Evolutionary conservation across 139 green algal species (phyloP).

Genomic region (Yamagishiella unicocca): DNA sequence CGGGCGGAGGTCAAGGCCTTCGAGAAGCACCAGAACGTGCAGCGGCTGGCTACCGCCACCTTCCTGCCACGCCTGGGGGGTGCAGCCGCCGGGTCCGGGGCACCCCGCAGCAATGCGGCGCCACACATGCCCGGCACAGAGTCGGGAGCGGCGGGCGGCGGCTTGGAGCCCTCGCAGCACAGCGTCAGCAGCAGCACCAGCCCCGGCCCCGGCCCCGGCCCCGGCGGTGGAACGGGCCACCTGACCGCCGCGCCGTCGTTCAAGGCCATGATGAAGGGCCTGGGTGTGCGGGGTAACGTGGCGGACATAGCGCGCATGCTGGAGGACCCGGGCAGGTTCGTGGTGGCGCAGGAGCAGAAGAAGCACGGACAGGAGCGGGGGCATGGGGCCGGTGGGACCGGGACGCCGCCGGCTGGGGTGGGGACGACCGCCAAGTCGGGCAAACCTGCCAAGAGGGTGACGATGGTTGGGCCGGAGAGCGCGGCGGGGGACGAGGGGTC

Average conservation of each 20-base stretch:
- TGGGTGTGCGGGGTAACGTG: constrained; percentile 13
- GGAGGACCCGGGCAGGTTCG: neutral
- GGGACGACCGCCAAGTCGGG: neutral
- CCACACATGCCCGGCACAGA: neutral
- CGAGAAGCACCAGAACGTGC: constrained; percentile 32
- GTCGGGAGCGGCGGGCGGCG: neutral
- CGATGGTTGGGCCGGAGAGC: neutral
- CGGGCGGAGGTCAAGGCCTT: constrained; percentile 21
- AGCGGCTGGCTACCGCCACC: neutral
- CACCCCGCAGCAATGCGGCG: neutral
- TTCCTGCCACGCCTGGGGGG: constrained; percentile 29
- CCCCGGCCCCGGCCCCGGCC: neutral
- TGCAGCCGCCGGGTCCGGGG: neutral
- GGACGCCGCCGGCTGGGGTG: neutral
- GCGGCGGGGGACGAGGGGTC: neutral
- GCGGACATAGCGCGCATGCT: constrained; percentile 17
- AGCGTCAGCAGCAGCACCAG: neutral
- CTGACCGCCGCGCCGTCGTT: neutral
- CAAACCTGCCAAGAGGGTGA: neutral
- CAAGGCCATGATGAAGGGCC: neutral
- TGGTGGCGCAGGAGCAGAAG: constrained; percentile 1
- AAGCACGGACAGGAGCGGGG: neutral
- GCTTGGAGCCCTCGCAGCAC: neutral
- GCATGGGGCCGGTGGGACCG: neutral
- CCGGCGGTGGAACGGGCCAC: neutral